Conservation (phyloP, 768 basidiomycete genomes). For the Suillus subaureus region DNA sequence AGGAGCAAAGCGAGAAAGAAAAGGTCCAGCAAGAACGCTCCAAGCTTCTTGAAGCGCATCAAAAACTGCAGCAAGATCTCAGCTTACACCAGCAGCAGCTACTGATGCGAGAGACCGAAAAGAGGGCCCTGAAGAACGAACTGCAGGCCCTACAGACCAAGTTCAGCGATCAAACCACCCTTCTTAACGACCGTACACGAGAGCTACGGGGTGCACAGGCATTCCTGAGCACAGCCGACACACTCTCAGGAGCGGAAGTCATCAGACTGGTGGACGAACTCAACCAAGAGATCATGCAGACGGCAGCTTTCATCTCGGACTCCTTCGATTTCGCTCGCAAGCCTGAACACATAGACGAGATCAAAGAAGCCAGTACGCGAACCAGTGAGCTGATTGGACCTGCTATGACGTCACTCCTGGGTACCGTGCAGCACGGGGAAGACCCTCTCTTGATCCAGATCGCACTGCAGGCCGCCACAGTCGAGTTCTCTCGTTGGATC, state of each 20-base stretch:
- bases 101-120: conserved; percentile 24
- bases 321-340: conserved; percentile 34
- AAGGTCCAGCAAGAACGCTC: conserved; percentile 21
- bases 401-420: conserved; percentile 27
- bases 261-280: conserved; percentile 40
- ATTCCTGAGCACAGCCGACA: conserved; percentile 47
- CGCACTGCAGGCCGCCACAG: conserved; percentile 36
- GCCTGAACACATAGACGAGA: conserved; percentile 21
- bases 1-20: conserved; percentile 20
- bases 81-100: conserved; percentile 24
- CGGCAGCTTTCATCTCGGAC: conserved; percentile 47
- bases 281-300: conserved; percentile 52
- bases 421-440: conserved; percentile 26
- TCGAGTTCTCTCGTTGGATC: conserved; percentile 36
- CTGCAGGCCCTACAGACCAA: conserved; percentile 26
- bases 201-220: conserved; percentile 46
- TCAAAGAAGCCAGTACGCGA: conserved; percentile 29
- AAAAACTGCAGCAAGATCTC: conserved; percentile 21
- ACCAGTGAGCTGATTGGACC: conserved; percentile 36
- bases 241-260: conserved; percentile 47
- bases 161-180: conserved; percentile 30
- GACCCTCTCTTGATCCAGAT: conserved; percentile 44
- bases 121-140: conserved; percentile 29
- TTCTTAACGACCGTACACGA: conserved; percentile 35
- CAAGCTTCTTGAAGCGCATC: conserved; percentile 10